Evolutionary conservation across 2,329 filamentous ascomycete species (phyloP), one percentile per base, ranked within the genome.

Genomic region (Hypocreales sp.): DNA sequence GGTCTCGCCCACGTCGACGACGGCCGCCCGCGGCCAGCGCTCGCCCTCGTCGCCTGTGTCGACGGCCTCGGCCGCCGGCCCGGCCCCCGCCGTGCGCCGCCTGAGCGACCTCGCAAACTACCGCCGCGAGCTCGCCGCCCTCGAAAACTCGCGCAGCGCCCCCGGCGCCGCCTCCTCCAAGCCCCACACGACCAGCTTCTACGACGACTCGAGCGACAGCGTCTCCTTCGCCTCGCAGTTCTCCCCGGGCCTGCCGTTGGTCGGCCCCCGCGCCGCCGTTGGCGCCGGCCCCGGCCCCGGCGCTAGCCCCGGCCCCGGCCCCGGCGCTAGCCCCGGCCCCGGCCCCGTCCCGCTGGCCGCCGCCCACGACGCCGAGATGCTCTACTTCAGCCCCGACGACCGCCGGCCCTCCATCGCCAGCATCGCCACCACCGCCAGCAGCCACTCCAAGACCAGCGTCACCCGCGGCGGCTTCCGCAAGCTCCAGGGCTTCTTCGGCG

Each of bases 401-500:
- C 65, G 90, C 35, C 70, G 87, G 26, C 87, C 87, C 3, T 95
- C 90, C 4, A 68, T 83, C 27, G 84, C 84, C 21, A 94, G 86
- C 51, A 74, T 86, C 36, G 44, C 50, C 29, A 84, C 79, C 10
- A 92, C 66, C 5, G 72, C 81, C 31, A 92, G 87, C 45, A 71
- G 80, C 38, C 80, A 81, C 19, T 92, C 87, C 22, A 77, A 75
- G 53, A 67, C 68, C 31, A 80, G 77, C 48, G 60, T 73, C 35
- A 75, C 72, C 34, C 64, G 78, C 33, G 72, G 75, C 40, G 72
- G 79, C 27, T 67, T 78, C 31, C 84, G 86, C 53, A 90, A 87
- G 54, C 62, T 93, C 36, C 81, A 90, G 46, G 81, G 79, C 22
- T 87, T 94, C 48, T 92, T 94, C 54, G 86, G 87, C 25, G 87